Base-by-base conservation (phyloP, 163 green algal genomes). In the Scenedesmus sp. region DNA sequence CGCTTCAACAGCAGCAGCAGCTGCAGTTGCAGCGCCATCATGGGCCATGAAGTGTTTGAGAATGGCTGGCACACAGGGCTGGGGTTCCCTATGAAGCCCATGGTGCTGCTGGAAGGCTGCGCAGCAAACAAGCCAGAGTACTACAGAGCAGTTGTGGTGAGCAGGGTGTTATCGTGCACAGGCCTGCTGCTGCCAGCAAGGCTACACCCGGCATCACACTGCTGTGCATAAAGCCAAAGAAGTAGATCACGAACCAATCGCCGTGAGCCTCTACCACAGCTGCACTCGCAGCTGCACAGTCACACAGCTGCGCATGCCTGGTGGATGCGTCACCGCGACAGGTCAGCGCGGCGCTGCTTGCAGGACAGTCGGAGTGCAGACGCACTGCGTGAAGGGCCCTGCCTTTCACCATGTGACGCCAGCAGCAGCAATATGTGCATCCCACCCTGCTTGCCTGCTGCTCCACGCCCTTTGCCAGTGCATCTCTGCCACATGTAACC, bases 1-100 rank as follows among this genome's bases (percentile, higher is more conserved):
- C 20, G 7, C 56, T 70, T 70, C 56, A 70, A 22, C 56, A n/a
- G 1, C 56, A 70, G n/a, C 20, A 33, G 56, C 56, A 70, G 53
- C 53, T 26, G 53, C 10, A 26, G 53, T 16, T 26, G 53, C 24
- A 16, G 53, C 46, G 13, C n/a, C 56, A 70, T 16, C 56, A 70
- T 70, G 56, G 10, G 2, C 1, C 26, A 40, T 37, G 61, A 76
- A 16, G 30, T 40, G 26, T 76, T 76, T 76, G 61, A 76, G 30
- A 76, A 76, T 76, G 61, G 61, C 61, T 76, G 61, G 61, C 61
- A 76, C 61, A 76, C 61, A 20, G 61, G 61, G 61, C 61, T 76
- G 30, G 61, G 61, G 5, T 76, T 76, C 16, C 61, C 61, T 7
- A 5, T 40, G 30, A 76, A 76, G 61, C 61, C 61, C 1, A 76